Conservation (phyloP, 345 rosid genomes). For the Psidium guajava region DNA sequence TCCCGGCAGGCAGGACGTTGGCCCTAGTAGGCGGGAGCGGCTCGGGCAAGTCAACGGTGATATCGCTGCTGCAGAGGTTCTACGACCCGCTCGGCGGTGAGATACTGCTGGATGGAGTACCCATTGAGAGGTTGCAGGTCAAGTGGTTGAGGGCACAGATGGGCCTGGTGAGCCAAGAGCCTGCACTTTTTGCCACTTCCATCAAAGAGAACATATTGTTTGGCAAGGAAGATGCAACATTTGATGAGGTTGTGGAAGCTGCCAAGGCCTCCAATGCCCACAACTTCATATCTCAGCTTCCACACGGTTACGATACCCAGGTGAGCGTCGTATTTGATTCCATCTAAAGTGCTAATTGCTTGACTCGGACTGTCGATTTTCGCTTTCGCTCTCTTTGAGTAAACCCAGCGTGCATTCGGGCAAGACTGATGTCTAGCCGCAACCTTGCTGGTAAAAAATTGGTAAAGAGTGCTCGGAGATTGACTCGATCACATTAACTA, state of each 20-base stretch:
- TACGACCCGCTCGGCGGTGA: conserved; percentile 70
- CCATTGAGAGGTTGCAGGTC: conserved; percentile 55
- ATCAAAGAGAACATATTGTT: conserved; percentile 65
- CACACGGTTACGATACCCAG: conserved; percentile 61
- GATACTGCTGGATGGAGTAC: conserved; percentile 56
- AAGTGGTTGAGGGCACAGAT: conserved; percentile 85
- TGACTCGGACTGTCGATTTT: not conserved
- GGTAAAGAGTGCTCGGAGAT: not conserved
- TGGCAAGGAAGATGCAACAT: conserved; percentile 63
- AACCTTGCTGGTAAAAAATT: not conserved
- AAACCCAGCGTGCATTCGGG: not conserved
- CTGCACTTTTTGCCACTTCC: conserved; percentile 65
- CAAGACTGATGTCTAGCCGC: not conserved
- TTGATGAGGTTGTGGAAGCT: conserved; percentile 56
- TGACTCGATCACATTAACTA: not conserved
- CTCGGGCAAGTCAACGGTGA: conserved; percentile 77
- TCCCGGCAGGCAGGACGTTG: conserved; percentile 65
- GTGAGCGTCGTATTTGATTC: conserved; percentile 10
- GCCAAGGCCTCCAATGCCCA: conserved; percentile 72
- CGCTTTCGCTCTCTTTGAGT: not conserved
- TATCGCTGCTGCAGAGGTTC: conserved; percentile 75
- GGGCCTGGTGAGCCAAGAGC: conserved; percentile 80
- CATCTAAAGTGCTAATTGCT: not conserved
- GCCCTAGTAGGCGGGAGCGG: conserved; percentile 92
- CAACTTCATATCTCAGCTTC: conserved; percentile 49